A percentile compares a stretch with the other conserved stretches of the same genome.
Conservation (phyloP, 228 moss, liverwort and hornwort species). For the Sphagnum fallax region DNA sequence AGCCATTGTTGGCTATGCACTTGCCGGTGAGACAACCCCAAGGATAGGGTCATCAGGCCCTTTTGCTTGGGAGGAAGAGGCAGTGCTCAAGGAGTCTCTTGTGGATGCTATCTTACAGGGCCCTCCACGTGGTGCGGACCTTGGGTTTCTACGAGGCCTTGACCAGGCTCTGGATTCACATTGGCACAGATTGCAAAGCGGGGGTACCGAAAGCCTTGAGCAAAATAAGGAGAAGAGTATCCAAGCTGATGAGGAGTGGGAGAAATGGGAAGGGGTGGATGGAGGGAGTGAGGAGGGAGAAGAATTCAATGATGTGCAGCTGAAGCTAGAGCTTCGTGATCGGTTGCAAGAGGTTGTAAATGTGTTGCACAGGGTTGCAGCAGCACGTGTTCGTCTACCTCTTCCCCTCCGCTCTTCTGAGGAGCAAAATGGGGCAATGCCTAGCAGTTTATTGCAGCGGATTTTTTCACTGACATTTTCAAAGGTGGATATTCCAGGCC, state of each 20-base stretch:
- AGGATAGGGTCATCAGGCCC: slow-evolving; percentile 54
- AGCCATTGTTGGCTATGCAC: slow-evolving; percentile 81
- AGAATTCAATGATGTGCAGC: slow-evolving; percentile 66
- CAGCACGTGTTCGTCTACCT: slow-evolving; percentile 50
- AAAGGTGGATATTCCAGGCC: slow-evolving; percentile 70
- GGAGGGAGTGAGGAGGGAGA: slow-evolving; percentile 32
- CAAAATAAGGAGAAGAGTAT: slow-evolving; percentile 14
- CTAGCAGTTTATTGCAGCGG: slow-evolving; percentile 58
- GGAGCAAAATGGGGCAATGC: slow-evolving; percentile 49
- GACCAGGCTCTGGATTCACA: slow-evolving; percentile 52
- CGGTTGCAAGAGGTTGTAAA: slow-evolving; percentile 62
- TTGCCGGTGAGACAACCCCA: slow-evolving; percentile 74
- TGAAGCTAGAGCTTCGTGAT: slow-evolving; percentile 80
- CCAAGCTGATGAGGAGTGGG: slow-evolving; percentile 69
- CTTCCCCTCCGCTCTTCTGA: slow-evolving; percentile 43
- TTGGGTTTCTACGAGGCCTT: slow-evolving; percentile 59
- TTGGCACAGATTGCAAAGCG: slow-evolving; percentile 28
- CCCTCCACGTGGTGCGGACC: slow-evolving; percentile 25
- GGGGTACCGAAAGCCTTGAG: slow-evolving; percentile 7
- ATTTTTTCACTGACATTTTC: slow-evolving; percentile 63
- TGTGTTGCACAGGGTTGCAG: slow-evolving; percentile 57
- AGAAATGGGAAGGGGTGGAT: slow-evolving; percentile 70
- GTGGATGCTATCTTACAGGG: slow-evolving; percentile 63
- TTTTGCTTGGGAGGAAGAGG: slow-evolving; percentile 89
- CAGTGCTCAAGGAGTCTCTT: slow-evolving; percentile 67